A percentile compares a stretch with the other conserved stretches of the same genome.
Conservation (phyloP, 805 yeast species). For the Lachancea dasiensis region DNA sequence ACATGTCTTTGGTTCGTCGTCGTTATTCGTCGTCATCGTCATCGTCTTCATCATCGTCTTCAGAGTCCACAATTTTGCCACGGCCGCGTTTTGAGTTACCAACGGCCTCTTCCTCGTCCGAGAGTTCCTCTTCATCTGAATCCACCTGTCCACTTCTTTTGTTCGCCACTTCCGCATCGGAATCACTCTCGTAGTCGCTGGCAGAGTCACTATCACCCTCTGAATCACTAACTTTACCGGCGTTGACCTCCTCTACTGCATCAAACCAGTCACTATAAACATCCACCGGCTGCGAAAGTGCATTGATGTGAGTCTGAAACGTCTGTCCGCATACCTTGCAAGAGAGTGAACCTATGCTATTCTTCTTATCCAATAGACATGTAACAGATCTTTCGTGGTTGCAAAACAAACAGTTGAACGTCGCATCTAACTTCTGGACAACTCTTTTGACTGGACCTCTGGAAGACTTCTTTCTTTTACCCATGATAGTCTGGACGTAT, state of each 20-base stretch:
- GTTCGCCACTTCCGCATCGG: constrained; percentile 28
- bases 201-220: constrained; percentile 30
- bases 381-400: constrained; percentile 91
- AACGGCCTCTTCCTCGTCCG: constrained; percentile 15
- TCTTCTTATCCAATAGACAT: constrained; percentile 81
- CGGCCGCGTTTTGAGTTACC: constrained; percentile 17
- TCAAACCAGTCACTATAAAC: constrained; percentile 97
- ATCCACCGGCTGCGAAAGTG: constrained; percentile 79
- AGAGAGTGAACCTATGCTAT: constrained; percentile 72
- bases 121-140: constrained; percentile 21
- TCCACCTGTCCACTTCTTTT: constrained; percentile 9
- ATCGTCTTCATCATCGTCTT: constrained; percentile 16
- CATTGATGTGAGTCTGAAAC: constrained; percentile 83
- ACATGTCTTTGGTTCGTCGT: constrained; percentile 3
- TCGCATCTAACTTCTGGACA: constrained; percentile 72
- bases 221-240: constrained; percentile 32
- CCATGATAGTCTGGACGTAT: constrained; percentile 35
- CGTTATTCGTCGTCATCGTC: constrained; percentile 3
- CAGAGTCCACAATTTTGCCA: constrained; percentile 19
- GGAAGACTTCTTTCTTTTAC: constrained; percentile 77
- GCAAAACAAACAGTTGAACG: constrained; percentile 88
- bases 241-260: constrained; percentile 70
- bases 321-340: constrained; percentile 94
- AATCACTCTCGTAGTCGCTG: constrained; percentile 34
- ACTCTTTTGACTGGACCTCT: constrained; percentile 75